These are phyloP conservation scores for Globisporangium cederbergense DNA, from an alignment of 352 stramenopile genomes.

Conservation along the genomic window DNA sequence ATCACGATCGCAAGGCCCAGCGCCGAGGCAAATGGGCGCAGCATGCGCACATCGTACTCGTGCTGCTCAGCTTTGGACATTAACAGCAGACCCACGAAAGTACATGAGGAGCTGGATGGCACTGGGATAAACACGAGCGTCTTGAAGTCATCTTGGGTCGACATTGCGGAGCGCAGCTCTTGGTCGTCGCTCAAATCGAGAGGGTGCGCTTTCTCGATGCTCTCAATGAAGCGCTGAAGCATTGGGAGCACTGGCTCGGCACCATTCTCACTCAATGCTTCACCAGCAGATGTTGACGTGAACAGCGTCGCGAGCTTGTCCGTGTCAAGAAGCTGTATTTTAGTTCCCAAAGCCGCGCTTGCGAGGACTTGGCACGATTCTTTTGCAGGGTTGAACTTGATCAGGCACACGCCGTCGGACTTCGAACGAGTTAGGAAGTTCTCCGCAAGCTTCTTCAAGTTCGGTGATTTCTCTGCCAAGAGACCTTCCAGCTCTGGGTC, in stretches of 20 bases:
- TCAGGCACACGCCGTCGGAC: slow-evolving; percentile 41
- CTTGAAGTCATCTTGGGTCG: slow-evolving; percentile 11
- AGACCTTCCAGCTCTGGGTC: slow-evolving; percentile 28
- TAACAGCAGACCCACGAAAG: slow-evolving; percentile 13
- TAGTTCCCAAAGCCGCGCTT: slow-evolving; percentile 12
- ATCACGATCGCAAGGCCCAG: slow-evolving; percentile 42
- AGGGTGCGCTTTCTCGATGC: slow-evolving; percentile 25
- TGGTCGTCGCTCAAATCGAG: slow-evolving; percentile 41
- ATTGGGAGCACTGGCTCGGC: slow-evolving; percentile 13
- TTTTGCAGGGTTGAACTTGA: slow-evolving; percentile 43
- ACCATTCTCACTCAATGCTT: background rate
- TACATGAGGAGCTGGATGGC: slow-evolving; percentile 27
- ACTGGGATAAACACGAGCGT: slow-evolving; percentile 51
- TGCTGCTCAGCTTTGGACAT: slow-evolving; percentile 6
- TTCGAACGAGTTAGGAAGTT: slow-evolving; percentile 24
- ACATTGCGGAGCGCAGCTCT: slow-evolving; percentile 23
- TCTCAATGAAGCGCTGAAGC: slow-evolving; percentile 39
- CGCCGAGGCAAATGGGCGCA: slow-evolving; percentile 52
- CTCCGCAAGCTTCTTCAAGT: slow-evolving; percentile 28
- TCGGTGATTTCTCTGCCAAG: slow-evolving; percentile 29
- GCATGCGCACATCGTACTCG: slow-evolving; percentile 16
- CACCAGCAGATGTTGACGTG: background rate
- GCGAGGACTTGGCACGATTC: slow-evolving; percentile 35
- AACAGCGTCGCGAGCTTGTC: slow-evolving; percentile 18
- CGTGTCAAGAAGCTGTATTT: background rate